phyloP scores from a whole-genome alignment of 257 asterid genomes.

The Nicotiana otophora region DNA sequence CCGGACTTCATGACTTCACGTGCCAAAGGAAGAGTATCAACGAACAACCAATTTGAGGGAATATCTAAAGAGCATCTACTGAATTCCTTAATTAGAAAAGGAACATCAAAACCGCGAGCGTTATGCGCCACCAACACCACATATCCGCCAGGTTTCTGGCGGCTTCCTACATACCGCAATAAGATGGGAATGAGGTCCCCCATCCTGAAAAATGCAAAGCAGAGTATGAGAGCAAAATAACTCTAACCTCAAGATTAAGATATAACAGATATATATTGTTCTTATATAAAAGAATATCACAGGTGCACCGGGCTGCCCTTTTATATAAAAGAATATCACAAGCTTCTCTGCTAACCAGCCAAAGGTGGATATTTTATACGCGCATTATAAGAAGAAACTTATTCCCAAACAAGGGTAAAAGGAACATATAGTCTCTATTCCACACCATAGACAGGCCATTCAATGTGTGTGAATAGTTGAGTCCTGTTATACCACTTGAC shows the following conservation, averaged over 20 bases:
- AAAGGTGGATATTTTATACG: neutral
- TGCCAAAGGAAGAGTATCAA: slow-evolving; percentile 74
- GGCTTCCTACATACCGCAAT: slow-evolving; percentile 59
- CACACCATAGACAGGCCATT: neutral
- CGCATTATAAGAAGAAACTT: neutral
- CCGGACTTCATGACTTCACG: slow-evolving; percentile 52
- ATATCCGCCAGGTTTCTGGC: slow-evolving; percentile 69
- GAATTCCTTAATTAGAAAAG: slow-evolving; percentile 69
- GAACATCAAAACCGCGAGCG: slow-evolving; percentile 70
- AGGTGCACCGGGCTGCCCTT: no score
- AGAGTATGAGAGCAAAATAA: slow-evolving; percentile 12
- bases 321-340: neutral
- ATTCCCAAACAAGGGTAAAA: neutral
- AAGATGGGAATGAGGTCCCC: slow-evolving; percentile 83
- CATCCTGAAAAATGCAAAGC: slow-evolving; percentile 56
- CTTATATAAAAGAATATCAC: neutral
- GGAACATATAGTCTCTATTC: neutral
- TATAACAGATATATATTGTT: neutral
- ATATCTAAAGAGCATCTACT: slow-evolving; percentile 58
- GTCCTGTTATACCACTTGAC: neutral
- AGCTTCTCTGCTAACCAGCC: neutral
- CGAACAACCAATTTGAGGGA: slow-evolving; percentile 64
- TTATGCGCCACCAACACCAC: slow-evolving; percentile 81
- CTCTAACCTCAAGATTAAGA: neutral
- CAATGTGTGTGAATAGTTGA: neutral